phyloP scores from a whole-genome alignment of 106 monocot species.

The Narthecium ossifragum region DNA sequence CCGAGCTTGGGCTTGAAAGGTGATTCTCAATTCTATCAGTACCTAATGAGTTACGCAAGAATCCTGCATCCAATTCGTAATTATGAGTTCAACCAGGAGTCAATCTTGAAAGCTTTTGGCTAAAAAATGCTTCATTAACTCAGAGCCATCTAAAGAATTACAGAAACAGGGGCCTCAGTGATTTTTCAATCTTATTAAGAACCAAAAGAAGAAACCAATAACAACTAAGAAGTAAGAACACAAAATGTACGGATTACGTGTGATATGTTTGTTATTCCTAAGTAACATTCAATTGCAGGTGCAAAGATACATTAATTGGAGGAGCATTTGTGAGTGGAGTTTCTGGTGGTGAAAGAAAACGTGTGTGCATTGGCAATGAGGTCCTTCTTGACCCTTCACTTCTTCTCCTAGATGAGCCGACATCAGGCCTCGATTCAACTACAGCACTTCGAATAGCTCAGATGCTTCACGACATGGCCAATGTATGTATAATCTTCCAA shows the following conservation, averaged over 20 bases:
- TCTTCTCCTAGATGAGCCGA: slow-evolving; percentile 77
- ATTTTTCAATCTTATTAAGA: too few species aligned
- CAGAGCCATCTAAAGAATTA: too few species aligned
- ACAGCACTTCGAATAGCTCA: slow-evolving; percentile 67
- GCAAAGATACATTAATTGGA: slow-evolving; percentile 82
- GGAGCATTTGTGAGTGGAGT: slow-evolving; percentile 74
- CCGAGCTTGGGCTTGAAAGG: slow-evolving; percentile 87
- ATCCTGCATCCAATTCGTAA: too few species aligned
- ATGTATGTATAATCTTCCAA: slow-evolving; percentile 24
- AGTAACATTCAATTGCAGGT: slow-evolving; percentile 33
- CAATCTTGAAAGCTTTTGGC: too few species aligned
- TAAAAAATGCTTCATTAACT: too few species aligned
- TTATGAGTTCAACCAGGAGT: too few species aligned
- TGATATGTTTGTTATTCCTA: not conserved
- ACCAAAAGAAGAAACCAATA: too few species aligned
- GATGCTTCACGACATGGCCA: slow-evolving; percentile 59
- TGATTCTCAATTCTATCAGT: slow-evolving; percentile 1
- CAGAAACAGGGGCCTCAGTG: too few species aligned
- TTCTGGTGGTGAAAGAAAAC: slow-evolving; percentile 80
- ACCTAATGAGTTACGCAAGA: too few species aligned
- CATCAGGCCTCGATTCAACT: slow-evolving; percentile 85
- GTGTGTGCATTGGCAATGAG: slow-evolving; percentile 85
- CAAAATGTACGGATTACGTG: not conserved
- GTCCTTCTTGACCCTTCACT: slow-evolving; percentile 73
- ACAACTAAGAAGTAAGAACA: not conserved